Base-by-base conservation (phyloP, 1,284 basidiomycete species). In the Microbotryum silenes-acaulis region DNA sequence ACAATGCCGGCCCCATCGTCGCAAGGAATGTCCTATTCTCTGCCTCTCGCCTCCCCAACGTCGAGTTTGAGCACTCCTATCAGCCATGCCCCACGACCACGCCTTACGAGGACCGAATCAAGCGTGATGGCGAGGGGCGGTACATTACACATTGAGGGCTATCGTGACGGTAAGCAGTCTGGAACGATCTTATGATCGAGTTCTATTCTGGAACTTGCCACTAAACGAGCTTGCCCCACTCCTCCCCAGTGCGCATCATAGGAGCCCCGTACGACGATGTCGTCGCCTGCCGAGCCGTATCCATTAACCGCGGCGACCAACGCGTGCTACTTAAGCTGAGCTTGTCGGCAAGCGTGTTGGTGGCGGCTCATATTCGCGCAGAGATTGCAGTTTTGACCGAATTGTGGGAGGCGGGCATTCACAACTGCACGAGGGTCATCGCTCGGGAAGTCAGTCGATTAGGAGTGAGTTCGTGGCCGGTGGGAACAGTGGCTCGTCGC, bases 201-300 rank as follows among this genome's bases (percentile, higher is more conserved):
- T 42, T 18, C 12, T 18, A 10, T 3, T 18, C 16, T 4, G 37
- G 23, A 12, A 23, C 14, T 14, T 50, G 14, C 14, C 21, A 1
- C 20, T 16, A 23, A 23, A 29, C 27, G 0, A 16, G 6, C 12
- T 8, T 14, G 12, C 21, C 27, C 20, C 12, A n/a, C n/a, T n/a
- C 21, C 37, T 42, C 1, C 3, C 2, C 31, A 61, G 64, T 66
- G 1, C 59, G 57, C 16, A 52, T 66, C 44, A 44, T 67, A 45
- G 49, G 49, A n/a, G 31, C 56, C 4, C 63, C 62, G 42, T 64
- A 68, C 53, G 66, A 68, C 49, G 66, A 68, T 42, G 50, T 63
- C n/a, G 66, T 68, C 21, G 62, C 60, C 9, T 63, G 63, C 33
- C 54, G 66, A 6, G 66, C 64, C 2, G 55, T 66, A 52, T 54